Conservation (phyloP, 345 rosid species). For the Mallotus nudiflorus region DNA sequence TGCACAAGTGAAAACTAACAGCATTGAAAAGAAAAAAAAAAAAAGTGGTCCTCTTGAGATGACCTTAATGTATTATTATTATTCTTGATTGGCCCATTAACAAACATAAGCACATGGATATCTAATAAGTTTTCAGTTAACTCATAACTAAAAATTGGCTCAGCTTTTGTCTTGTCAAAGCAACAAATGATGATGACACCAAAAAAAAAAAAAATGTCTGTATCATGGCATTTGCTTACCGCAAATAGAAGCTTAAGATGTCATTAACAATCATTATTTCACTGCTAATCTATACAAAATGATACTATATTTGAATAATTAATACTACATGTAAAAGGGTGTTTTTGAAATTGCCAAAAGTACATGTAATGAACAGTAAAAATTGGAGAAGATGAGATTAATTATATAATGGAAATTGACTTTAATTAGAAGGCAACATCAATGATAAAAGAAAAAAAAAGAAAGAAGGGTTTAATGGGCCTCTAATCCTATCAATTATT, state of each 20-base stretch:
- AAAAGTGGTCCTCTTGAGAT: conserved; percentile 10
- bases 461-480: conserved; percentile 7
- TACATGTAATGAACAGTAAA: too few relatives aligned
- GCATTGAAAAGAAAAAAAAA: not conserved
- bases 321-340: not conserved
- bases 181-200: conserved; percentile 31
- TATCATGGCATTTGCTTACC: conserved; percentile 29
- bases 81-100: conserved; percentile 37
- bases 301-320: not conserved
- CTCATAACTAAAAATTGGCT: conserved; percentile 26
- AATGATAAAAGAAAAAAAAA: conserved; percentile 6
- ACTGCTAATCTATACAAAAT: not conserved
- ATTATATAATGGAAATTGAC: conserved; percentile 28
- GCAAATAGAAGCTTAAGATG: conserved; percentile 41
- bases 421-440: conserved; percentile 33
- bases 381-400: not conserved
- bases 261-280: conserved; percentile 30
- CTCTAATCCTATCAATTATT: conserved; percentile 30
- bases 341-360: not conserved
- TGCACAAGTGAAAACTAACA: not conserved
- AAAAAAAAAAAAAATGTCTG: conserved; percentile 11
- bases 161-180: conserved; percentile 35
- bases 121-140: conserved; percentile 31
- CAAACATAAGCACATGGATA: conserved; percentile 48
- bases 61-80: conserved; percentile 19